phyloP scores from a whole-genome alignment of 305 asterid genomes.

The Fraxinus nigra region DNA sequence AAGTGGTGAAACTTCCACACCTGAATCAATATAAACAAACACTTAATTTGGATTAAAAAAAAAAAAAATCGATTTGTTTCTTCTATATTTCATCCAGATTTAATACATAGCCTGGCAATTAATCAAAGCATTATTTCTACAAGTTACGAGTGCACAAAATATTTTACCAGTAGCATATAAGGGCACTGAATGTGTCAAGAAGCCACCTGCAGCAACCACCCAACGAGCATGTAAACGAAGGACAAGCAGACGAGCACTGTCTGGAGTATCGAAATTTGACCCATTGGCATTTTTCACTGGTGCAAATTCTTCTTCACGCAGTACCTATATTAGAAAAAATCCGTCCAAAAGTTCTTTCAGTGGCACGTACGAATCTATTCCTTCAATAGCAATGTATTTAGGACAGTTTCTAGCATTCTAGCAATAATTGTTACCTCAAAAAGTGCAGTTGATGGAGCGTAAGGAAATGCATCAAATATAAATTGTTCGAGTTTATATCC shows the following conservation, averaged over 20 bases:
- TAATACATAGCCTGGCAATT: neutral
- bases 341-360: neutral
- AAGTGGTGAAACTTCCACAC: slow-evolving; percentile 95
- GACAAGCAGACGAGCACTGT: slow-evolving; percentile 82
- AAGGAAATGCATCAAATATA: slow-evolving; percentile 94
- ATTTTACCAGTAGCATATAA: slow-evolving; percentile 72
- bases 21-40: slow-evolving; percentile 32
- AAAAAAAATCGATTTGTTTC: neutral
- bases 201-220: slow-evolving; percentile 98
- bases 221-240: slow-evolving; percentile 93
- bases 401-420: neutral
- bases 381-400: neutral
- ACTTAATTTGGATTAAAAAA: neutral
- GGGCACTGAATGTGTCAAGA: slow-evolving; percentile 95
- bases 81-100: neutral
- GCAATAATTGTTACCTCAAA: slow-evolving; percentile 59
- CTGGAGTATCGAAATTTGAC: slow-evolving; percentile 89
- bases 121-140: neutral
- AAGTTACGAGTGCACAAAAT: slow-evolving; percentile 2
- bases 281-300: slow-evolving; percentile 95
- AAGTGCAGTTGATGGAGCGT: slow-evolving; percentile 85
- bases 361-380: neutral
- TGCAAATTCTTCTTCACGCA: slow-evolving; percentile 96
- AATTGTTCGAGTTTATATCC: slow-evolving; percentile 93
- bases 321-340: slow-evolving; percentile 35